A percentile compares a stretch with the other conserved stretches of the same genome.
phyloP scores from a whole-genome alignment of 2,329 filamentous ascomycete species.

The Talaromyces sp. region DNA sequence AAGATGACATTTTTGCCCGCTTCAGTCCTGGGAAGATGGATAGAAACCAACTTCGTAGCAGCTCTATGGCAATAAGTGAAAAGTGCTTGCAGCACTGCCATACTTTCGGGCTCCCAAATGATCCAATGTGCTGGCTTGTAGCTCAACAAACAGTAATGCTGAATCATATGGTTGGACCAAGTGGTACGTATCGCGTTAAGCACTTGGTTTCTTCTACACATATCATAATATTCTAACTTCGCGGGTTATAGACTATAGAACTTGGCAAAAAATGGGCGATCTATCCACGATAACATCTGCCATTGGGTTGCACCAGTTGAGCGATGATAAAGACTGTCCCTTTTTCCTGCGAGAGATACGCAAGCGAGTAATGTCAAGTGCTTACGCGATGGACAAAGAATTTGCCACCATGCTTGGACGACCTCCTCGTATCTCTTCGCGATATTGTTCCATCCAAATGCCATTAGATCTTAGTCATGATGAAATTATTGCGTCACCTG shows the following conservation, averaged over 20 bases:
- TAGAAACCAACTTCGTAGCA: neutral
- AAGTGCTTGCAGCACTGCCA: neutral
- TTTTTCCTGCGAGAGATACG: constrained; percentile 35
- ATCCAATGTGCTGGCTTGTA: constrained; percentile 15
- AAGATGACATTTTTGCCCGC: neutral
- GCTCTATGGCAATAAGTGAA: neutral
- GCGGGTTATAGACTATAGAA: constrained; percentile 37
- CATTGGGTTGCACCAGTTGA: constrained; percentile 41
- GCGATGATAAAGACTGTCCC: constrained; percentile 21
- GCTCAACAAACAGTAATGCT: constrained; percentile 8
- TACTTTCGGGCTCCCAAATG: neutral
- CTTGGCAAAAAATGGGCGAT: constrained; percentile 46
- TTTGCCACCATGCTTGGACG: constrained; percentile 44
- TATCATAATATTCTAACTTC: neutral
- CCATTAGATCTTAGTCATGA: constrained; percentile 20
- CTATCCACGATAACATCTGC: constrained; percentile 44
- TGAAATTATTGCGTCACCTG: neutral
- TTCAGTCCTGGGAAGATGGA: neutral
- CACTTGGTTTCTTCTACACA: no score
- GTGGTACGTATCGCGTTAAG: neutral
- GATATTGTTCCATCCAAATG: constrained; percentile 34
- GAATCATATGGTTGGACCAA: neutral
- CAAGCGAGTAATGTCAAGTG: constrained; percentile 33
- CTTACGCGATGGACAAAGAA: constrained; percentile 43
- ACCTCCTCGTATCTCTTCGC: constrained; percentile 39